A percentile compares a stretch with the other conserved stretches of the same genome.
These are phyloP conservation scores for Amborella trichopoda DNA, from an alignment of 164 flowering plant genomes.

Conservation along the genomic window DNA sequence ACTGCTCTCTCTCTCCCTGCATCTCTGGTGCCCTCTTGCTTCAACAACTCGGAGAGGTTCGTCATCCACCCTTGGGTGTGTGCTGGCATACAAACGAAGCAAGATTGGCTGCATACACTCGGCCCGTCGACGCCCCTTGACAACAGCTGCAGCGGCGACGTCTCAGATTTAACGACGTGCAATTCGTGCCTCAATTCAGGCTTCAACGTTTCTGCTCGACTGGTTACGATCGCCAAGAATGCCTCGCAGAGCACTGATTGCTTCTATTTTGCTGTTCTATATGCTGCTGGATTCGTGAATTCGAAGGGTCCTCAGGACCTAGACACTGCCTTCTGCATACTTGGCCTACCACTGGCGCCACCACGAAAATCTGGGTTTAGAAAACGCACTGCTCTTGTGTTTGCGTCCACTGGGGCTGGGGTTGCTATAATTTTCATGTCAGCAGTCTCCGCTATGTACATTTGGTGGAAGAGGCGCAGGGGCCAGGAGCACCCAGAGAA, in stretches of 20 bases:
- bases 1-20: constrained; percentile 22
- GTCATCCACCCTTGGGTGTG: constrained; percentile 29
- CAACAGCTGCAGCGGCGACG: constrained; percentile 30
- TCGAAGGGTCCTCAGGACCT: constrained; percentile 45
- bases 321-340: constrained; percentile 36
- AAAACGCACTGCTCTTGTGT: too few species aligned
- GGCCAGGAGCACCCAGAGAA: too few species aligned
- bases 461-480: too few species aligned
- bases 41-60: constrained; percentile 25
- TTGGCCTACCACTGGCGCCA: constrained; percentile 32
- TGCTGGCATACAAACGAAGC: constrained; percentile 29
- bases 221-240: constrained; percentile 39
- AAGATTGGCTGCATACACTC: constrained; percentile 40
- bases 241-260: constrained; percentile 33
- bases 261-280: constrained; percentile 45
- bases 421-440: too few species aligned
- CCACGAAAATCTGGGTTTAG: too few species aligned
- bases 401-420: too few species aligned
- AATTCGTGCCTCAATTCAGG: constrained; percentile 50
- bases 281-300: constrained; percentile 66
- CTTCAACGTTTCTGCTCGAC: constrained; percentile 18
- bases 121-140: constrained; percentile 39
- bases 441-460: too few species aligned
- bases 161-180: constrained; percentile 36
- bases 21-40: constrained; percentile 25